A percentile compares a stretch with the other conserved stretches of the same genome.
Conservation (phyloP, 169 alveolate species). For the Sarcocystis neurona region DNA sequence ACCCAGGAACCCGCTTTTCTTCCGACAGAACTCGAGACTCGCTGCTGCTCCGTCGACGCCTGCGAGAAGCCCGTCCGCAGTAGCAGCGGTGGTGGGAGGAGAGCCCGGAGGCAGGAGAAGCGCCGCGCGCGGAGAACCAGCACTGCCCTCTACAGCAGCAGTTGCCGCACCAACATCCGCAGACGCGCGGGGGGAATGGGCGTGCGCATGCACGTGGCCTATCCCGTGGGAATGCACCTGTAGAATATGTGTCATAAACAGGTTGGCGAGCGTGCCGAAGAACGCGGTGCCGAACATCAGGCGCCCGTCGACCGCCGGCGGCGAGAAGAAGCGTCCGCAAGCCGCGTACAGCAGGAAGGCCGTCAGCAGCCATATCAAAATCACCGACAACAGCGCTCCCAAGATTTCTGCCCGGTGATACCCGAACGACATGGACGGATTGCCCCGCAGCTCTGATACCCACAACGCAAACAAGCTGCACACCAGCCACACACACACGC, state of each 20-base stretch:
- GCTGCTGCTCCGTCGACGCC: too few relatives aligned
- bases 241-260: constrained; percentile 88
- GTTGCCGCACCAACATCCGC: too few relatives aligned
- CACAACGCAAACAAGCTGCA: constrained; percentile 86
- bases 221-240: constrained; percentile 75
- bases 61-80: too few relatives aligned
- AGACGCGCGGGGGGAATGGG: too few relatives aligned
- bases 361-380: constrained; percentile 93
- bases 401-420: constrained; percentile 94
- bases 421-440: constrained; percentile 89
- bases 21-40: too few relatives aligned
- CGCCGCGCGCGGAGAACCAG: too few relatives aligned
- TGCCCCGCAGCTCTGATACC: constrained; percentile 86
- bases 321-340: constrained; percentile 83
- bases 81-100: too few relatives aligned
- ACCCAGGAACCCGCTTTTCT: too few relatives aligned
- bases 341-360: constrained; percentile 91
- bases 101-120: too few relatives aligned
- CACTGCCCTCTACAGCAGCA: too few relatives aligned
- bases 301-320: constrained; percentile 86
- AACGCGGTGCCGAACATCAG: constrained; percentile 93
- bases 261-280: constrained; percentile 90
- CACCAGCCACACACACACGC: constrained; percentile 47
- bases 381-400: constrained; percentile 92
- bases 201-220: constrained; percentile 71